Evolutionary conservation across 1,284 basidiomycete genomes (phyloP), one percentile per base, ranked within the genome.

Genomic region (Marasmius fiardii): DNA sequence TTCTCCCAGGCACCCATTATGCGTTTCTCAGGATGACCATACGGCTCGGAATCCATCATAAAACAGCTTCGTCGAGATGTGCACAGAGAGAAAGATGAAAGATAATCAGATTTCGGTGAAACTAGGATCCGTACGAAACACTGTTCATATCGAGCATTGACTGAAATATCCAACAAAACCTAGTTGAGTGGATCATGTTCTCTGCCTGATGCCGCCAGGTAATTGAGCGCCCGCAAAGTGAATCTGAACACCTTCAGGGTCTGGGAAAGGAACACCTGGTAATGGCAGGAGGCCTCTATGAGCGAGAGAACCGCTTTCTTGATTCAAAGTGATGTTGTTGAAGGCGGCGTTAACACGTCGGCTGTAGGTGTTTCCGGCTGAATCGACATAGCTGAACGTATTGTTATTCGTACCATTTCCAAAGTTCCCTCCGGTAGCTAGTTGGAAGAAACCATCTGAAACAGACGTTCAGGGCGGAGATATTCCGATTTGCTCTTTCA

Each of bases 321-420:
- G 66, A 63, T 91, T 83, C 23, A 80, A 72, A 7, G 80, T 81
- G 63, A 90, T 86, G 61, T 76, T 77, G 64, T 85, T 80, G 62
- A 80, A 72, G 6, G 76, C 77, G 1, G 85, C 83, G 57, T 81
- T 75, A 54, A 92, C 86, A 31, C 73, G 64, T 53, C 88, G 75
- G 52, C 71, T 68, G 67, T 79, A 91, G 0, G 86, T 88, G 67
- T 90, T 86, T 45, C 83, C 84, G 10, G 68, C 67, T 20, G 65
- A 60, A 65, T 91, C 87, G 10, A 66, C 60, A 63, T 90, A 92
- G 48, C 67, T 70, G 68, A 90, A 83, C 7, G 77, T 79, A 66
- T 90, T 90, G 67, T 79, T 81, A 67, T 74, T 88, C 2, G 84
- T 87, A 37, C 87, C 47, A 14, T 49, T 49, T 12, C 47, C 47